Base-by-base conservation (phyloP, 495 filamentous ascomycete species). In the Lindgomyces ingoldianus region DNA sequence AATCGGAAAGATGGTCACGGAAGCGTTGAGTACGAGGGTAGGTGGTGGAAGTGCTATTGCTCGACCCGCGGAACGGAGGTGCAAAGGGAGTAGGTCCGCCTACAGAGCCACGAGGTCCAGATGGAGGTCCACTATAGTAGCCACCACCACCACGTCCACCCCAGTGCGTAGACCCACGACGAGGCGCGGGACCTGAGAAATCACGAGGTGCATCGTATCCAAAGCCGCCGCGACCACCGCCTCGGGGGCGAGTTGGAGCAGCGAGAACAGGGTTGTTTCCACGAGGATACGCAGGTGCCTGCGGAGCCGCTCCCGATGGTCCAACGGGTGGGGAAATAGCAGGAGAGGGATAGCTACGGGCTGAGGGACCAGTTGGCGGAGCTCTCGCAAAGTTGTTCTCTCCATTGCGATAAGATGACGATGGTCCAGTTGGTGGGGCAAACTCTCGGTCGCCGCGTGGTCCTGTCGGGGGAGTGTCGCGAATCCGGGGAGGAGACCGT, bases 211-310 rank as follows among this genome's bases (percentile, higher is more conserved):
- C 41, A 57, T 62, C 57, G 48, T 69, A 60, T n/a, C 78, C 75
- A 26, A 61, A 70, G 46, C 76, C 74, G 26, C 73, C 69, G 24
- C 63, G 58, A 24, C 65, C 69, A 51, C 77, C 80, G 29, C 83
- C 81, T 39, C 83, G 81, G 33, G 84, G 84, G 11, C 81, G 82
- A 16, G 84, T 85, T n/a, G 85, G 85, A 12, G 84, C 84, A 36
- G 83, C 81, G 1, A 86, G 72, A 21, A 84, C 62, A 30, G 83
- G 80, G 26, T 80, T 72, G 64, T 77, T 84, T 74, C 70, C 14
- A 75, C 83, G 82, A 68, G 74, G 79, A 33, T 80, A 83, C 6
- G 78, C 72, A 14, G 79, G 76, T 1, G 77, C 72, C 33, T 79
- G 80, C 10, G 80, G 72, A 22, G 58, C 59, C 12, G 77, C 76